Conservation (phyloP, 805 yeast species). For the Yarrowia deformans region DNA sequence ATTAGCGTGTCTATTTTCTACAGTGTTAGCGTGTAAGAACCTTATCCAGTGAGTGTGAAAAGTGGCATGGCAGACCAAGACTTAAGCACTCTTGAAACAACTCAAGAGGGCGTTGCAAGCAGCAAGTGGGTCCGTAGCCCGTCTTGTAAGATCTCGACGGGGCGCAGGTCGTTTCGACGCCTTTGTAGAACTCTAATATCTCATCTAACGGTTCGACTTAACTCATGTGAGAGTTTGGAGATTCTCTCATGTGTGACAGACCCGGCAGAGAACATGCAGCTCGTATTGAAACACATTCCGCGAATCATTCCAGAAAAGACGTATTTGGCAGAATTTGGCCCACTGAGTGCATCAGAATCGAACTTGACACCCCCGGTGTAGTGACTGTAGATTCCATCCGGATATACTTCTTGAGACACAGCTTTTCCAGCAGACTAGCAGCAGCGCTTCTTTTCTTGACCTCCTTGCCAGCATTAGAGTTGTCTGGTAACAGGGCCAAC, state of each 20-base stretch:
- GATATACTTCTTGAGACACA: background rate
- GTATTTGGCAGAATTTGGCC: background rate
- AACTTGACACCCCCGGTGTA: no score
- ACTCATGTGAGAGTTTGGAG: constrained; percentile 18
- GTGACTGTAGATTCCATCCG: background rate
- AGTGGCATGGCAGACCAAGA: background rate
- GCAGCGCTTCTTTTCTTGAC: background rate
- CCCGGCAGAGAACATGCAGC: constrained; percentile 11
- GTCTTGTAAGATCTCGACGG: background rate
- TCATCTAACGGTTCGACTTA: constrained; percentile 11
- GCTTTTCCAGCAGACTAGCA: background rate
- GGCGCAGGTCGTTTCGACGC: background rate
- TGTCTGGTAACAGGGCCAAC: constrained; percentile 27
- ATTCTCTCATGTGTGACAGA: constrained; percentile 5
- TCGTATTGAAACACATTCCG: constrained; percentile 27
- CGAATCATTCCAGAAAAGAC: constrained; percentile 4
- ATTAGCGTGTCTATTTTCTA: constrained; percentile 24
- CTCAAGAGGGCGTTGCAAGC: background rate
- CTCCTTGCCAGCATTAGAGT: constrained; percentile 28
- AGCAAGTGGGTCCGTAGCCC: no score
- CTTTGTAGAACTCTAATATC: background rate
- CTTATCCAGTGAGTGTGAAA: background rate
- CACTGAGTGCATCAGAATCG: background rate
- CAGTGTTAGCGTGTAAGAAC: constrained; percentile 22
- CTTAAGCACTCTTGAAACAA: background rate